A percentile compares a stretch with the other conserved stretches of the same genome.
phyloP scores from a whole-genome alignment of 2,329 filamentous ascomycete species.

The Alternaria ethzedia region DNA sequence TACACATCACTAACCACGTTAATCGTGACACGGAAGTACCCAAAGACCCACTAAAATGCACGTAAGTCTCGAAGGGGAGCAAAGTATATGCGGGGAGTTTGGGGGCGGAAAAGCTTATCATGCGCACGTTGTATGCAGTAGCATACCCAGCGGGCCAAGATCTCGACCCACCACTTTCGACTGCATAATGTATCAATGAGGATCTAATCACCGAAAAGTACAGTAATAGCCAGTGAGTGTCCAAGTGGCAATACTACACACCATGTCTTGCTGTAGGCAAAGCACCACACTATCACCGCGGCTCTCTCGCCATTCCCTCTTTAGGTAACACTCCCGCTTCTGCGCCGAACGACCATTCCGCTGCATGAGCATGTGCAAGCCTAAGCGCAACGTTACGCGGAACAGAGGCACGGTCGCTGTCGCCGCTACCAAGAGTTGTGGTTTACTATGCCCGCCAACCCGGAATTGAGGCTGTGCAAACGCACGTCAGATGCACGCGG shows the following conservation, averaged over 20 bases:
- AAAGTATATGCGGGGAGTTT: slow-evolving; percentile 18
- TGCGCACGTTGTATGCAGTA: slow-evolving; percentile 10
- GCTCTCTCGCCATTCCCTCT: neutral
- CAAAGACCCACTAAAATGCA: slow-evolving; percentile 1
- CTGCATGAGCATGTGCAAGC: neutral
- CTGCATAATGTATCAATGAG: neutral
- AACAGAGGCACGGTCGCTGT: neutral
- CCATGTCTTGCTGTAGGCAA: neutral
- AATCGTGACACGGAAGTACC: neutral
- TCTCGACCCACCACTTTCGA: neutral
- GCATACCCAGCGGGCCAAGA: neutral
- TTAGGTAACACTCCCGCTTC: neutral
- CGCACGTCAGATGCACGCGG: slow-evolving; percentile 7
- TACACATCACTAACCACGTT: neutral
- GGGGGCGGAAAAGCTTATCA: slow-evolving; percentile 25
- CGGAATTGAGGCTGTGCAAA: slow-evolving; percentile 9
- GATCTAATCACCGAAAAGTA: neutral
- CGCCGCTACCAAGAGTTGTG: neutral
- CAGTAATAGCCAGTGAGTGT: neutral
- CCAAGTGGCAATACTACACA: neutral
- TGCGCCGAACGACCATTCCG: neutral
- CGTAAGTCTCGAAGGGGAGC: slow-evolving; percentile 11
- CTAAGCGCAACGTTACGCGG: neutral
- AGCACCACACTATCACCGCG: neutral
- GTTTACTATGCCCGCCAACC: neutral